A percentile compares a stretch with the other conserved stretches of the same genome.
phyloP scores from a whole-genome alignment of 352 stramenopile species.

The Phytophthora pluvialis region DNA sequence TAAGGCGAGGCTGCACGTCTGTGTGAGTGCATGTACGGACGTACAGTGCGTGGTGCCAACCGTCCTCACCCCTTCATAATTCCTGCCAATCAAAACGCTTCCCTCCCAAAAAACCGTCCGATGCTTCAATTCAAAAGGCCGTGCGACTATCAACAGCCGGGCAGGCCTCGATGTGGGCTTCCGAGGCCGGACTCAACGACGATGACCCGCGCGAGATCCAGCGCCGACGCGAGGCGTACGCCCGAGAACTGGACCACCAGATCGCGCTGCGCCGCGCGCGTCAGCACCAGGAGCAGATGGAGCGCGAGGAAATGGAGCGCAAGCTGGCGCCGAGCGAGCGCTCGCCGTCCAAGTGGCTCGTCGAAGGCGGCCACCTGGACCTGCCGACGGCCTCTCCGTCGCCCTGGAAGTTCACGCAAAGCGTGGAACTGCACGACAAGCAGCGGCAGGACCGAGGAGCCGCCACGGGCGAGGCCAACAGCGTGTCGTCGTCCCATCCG shows the following conservation, averaged over 20 bases:
- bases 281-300: slow-evolving; percentile 58
- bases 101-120: slow-evolving; percentile 36
- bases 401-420: slow-evolving; percentile 29
- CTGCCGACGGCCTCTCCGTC: slow-evolving; percentile 13
- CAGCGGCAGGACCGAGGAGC: slow-evolving; percentile 38
- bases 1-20: too few species aligned
- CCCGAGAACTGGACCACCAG: slow-evolving; percentile 71
- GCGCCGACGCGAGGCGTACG: slow-evolving; percentile 69
- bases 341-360: slow-evolving; percentile 77
- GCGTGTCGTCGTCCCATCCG: slow-evolving; percentile 34
- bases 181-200: slow-evolving; percentile 37
- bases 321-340: slow-evolving; percentile 53
- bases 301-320: slow-evolving; percentile 63
- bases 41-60: too few species aligned
- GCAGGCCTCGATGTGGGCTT: slow-evolving; percentile 57
- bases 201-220: slow-evolving; percentile 47
- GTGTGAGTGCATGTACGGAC: too few species aligned
- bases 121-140: slow-evolving; percentile 16
- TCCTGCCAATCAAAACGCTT: slow-evolving; percentile 48
- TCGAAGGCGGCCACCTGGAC: slow-evolving; percentile 60
- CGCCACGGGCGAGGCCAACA: slow-evolving; percentile 35
- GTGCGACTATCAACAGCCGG: slow-evolving; percentile 1
- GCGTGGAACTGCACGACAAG: slow-evolving; percentile 23
- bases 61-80: slow-evolving; percentile 16
- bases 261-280: slow-evolving; percentile 61